Base-by-base conservation (phyloP, 1,284 basidiomycete species). In the Fistulina hepatica region DNA sequence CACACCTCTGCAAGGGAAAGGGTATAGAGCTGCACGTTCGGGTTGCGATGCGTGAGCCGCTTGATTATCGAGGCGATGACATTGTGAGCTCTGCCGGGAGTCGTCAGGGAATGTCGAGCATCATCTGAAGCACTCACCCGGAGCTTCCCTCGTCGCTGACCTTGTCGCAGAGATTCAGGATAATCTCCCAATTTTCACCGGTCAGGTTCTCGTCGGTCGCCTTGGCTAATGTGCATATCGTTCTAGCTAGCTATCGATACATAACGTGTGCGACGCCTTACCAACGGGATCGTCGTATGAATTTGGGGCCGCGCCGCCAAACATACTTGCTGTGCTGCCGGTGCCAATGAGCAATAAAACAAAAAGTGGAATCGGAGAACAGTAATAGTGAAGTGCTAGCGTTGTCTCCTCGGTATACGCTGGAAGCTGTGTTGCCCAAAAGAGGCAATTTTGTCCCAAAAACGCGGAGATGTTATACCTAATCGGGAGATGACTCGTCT, bases 171-270 rank as follows among this genome's bases (percentile, higher is more conserved):
- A 98, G 64, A 52, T 89, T 90, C 36, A 97, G 61, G 46, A 95
- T 91, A 42, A 92, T 67, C 58, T 93, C 91, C 94, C 94, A 98
- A 59, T 97, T 89, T 64, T 97, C 94, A 42, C 73, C 71, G 2
- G 92, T 93, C 40, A 93, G 67, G 58, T 90, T 91, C 71, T 97
- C 93, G 57, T 93, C 89, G 12, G 93, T 97, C 20, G 93, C 88
- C 64, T 94, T 92, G 51, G 61, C 88, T 94, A n/a, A n/a, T n/a
- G n/a, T n/a, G 59, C 16, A 34, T 15, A 20, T 21, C 17, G 19
- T 15, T 28, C 15, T 13, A 35, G 27, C 27, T 24, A 34, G 17
- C 42, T 31, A 21, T 6, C 21, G 35, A 33, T 17, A 26, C 12
- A 30, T 39, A 24, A 34, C 21, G 8, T 28, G 10, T 21, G 33